Percentiles rank a stretch among this genome's conserved stretches.
Conservation (phyloP, 306 rosid genomes). For the Ochetophila trinervis region DNA sequence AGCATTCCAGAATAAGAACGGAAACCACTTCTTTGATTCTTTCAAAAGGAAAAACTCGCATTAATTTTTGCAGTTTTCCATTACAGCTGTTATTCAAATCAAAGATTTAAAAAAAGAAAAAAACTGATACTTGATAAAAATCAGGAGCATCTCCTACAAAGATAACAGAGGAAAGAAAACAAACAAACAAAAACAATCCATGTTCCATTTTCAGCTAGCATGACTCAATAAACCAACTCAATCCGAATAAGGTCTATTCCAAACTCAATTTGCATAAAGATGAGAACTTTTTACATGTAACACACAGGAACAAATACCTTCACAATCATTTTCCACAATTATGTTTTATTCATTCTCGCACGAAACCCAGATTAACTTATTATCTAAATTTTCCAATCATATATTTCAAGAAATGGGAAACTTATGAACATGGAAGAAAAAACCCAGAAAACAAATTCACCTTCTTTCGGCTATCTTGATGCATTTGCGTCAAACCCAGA, state of each 20-base stretch:
- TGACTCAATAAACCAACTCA: conserved; percentile 12
- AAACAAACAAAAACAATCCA: conserved; percentile 7
- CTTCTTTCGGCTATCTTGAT: conserved; percentile 77
- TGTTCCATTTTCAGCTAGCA: conserved; percentile 20
- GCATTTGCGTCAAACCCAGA: conserved; percentile 52
- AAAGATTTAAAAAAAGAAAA: conserved; percentile 4
- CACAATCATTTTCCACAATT: not conserved
- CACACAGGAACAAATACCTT: not conserved
- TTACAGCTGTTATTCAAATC: conserved; percentile 12
- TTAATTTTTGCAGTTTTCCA: conserved; percentile 32
- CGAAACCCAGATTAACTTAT: no score
- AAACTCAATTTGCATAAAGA: conserved; percentile 6
- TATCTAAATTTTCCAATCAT: not conserved
- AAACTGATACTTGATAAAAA: conserved; percentile 6
- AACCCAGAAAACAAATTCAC: conserved; percentile 30
- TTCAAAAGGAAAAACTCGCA: conserved; percentile 16
- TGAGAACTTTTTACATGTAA: not conserved
- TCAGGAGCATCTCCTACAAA: conserved; percentile 14
- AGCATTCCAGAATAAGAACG: conserved; percentile 27
- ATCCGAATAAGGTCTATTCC: conserved; percentile 9
- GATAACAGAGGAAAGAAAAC: no score
- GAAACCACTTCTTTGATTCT: conserved; percentile 13
- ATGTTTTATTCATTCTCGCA: not conserved
- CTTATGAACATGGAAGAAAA: conserved; percentile 1
- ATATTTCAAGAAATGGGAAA: not conserved